Conservation (phyloP, 2,329 filamentous ascomycete species). For the Xylaria sp. region DNA sequence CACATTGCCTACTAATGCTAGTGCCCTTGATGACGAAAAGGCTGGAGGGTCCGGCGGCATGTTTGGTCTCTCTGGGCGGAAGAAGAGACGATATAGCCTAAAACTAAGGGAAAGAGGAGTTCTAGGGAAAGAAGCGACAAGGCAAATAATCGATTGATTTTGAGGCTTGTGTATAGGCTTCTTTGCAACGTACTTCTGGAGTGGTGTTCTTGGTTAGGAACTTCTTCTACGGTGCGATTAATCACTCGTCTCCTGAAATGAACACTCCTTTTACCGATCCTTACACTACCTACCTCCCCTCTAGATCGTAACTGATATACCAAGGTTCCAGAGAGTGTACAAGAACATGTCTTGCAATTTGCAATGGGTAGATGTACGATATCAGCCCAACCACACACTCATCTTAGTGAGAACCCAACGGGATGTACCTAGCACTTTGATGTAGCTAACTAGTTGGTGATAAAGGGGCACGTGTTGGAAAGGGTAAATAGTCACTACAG, state of each 20-base stretch:
- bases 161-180: constrained; percentile 14
- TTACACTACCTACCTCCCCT: too few species aligned
- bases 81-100: constrained; percentile 91
- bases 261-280: background rate
- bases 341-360: background rate
- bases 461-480: background rate
- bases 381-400: background rate
- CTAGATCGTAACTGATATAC: background rate
- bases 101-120: constrained; percentile 95
- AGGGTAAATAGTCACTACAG: background rate
- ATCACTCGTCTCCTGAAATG: background rate
- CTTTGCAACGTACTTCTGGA: constrained; percentile 38
- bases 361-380: too few species aligned
- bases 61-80: constrained; percentile 88
- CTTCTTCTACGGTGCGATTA: background rate
- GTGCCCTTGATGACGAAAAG: constrained; percentile 63
- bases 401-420: too few species aligned
- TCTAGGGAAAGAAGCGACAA: constrained; percentile 91
- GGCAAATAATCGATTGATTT: constrained; percentile 76
- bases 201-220: constrained; percentile 5
- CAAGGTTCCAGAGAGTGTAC: background rate
- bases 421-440: too few species aligned
- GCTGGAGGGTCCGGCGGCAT: constrained; percentile 74
- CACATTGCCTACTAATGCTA: constrained; percentile 75
- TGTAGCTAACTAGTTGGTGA: too few species aligned